Evolutionary conservation across 192 early-diverging fungal species (phyloP), one percentile per base, ranked within the genome.

Genomic region (Entomortierella chlamydospora): DNA sequence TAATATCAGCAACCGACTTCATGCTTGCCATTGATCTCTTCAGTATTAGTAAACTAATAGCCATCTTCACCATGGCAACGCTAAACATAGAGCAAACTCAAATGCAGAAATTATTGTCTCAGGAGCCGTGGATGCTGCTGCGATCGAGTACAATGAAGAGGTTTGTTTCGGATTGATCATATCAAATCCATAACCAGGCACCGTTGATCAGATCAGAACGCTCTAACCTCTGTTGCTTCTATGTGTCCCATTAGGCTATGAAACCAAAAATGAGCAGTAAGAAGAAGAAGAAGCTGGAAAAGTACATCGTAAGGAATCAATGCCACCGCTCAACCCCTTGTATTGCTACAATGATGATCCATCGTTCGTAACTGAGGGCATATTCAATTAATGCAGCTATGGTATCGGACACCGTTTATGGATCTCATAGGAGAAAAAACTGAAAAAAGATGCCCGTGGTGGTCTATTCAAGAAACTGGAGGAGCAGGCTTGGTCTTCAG

Each of bases 391-490:
- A n/a, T n/a, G n/a, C n/a, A n/a, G n/a, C n/a, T n/a, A n/a, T n/a
- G n/a, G n/a, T n/a, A n/a, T n/a, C n/a, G n/a, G n/a, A n/a, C n/a
- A n/a, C n/a, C n/a, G n/a, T 25, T 29, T 57, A 57, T 57, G 1
- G 1, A 31, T 37, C 20, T 57, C 41, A 42, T 55, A 90, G 89
- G 89, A 93, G 59, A 90, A 92, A 85, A 93, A 95, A 80, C 70
- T 93, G 70, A 92, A 93, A 76, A 95, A 95, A 77, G 92, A 93
- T 52, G 89, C 91, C 61, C 82, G 92, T 28, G 90, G 84, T 9
- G 86, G 73, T 26, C 62, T 93, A 52, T 61, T 95, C 22, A 90
- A 93, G 34, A 89, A 90, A 34, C 62, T 90, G 17, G 83, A 87
- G 81, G 85, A 82, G 26, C 91, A 92, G 45, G 86, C 90, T 37